Conservation (phyloP, 2,329 filamentous ascomycete species). For the Fusarium pseudocircinatum region DNA sequence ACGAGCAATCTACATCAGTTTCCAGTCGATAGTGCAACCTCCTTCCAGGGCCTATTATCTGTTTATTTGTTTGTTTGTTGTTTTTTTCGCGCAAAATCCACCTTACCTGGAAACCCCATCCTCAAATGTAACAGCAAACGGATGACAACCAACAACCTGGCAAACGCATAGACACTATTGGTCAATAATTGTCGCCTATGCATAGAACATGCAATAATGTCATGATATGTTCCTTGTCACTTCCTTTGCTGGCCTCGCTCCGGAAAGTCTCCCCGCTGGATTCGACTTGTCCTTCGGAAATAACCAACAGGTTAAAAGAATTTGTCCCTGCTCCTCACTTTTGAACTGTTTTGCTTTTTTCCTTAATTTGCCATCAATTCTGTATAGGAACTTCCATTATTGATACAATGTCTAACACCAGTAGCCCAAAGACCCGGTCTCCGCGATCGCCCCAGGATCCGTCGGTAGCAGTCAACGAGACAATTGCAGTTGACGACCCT, state of each 20-base stretch:
- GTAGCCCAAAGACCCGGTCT: background rate
- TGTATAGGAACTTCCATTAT: rapidly evolving
- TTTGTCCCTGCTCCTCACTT: rapidly evolving
- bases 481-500: background rate
- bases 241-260: background rate
- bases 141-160: background rate
- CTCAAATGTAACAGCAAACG: background rate
- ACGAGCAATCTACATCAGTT: background rate
- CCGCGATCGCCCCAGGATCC: background rate
- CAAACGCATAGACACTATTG: background rate
- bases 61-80: background rate
- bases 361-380: background rate
- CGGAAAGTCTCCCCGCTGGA: background rate
- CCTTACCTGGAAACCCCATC: background rate
- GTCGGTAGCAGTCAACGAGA: background rate
- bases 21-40: background rate
- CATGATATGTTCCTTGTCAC: background rate
- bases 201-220: background rate
- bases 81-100: background rate
- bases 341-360: rapidly evolving
- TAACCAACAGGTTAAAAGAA: background rate
- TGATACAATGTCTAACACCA: background rate
- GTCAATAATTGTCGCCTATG: background rate
- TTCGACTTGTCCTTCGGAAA: rapidly evolving
- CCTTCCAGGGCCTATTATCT: background rate